A percentile compares a stretch with the other conserved stretches of the same genome.
These are phyloP conservation scores for Kazachstania psychrophila DNA, from an alignment of 805 yeast genomes.

Conservation along the genomic window DNA sequence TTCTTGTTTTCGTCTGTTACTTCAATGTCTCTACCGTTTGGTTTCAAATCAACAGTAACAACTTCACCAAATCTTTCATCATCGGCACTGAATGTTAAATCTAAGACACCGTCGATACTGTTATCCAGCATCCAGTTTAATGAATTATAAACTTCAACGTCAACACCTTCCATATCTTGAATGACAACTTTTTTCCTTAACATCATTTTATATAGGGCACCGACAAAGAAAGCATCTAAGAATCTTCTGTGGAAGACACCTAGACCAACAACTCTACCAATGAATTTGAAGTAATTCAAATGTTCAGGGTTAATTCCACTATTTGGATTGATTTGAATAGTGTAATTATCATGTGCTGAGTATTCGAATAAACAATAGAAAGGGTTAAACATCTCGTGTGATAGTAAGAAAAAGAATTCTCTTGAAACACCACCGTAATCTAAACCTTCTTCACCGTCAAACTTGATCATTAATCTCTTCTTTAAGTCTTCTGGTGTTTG, in stretches of 20 bases:
- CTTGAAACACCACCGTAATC: conserved; percentile 99
- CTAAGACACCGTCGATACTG: conserved; percentile 81
- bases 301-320: conserved; percentile 97
- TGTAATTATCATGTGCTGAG: conserved; percentile 95
- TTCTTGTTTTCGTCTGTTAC: conserved; percentile 92
- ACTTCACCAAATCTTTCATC: conserved; percentile 95
- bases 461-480: conserved; percentile 94
- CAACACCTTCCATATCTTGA: conserved; percentile 98
- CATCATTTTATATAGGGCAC: conserved; percentile 97
- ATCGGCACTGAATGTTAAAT: conserved; percentile 77
- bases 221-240: conserved; percentile 95
- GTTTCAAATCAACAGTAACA: conserved; percentile 81
- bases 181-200: conserved; percentile 86
- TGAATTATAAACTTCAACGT: conserved; percentile 91
- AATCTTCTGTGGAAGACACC: conserved; percentile 98
- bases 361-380: conserved; percentile 95
- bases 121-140: conserved; percentile 93
- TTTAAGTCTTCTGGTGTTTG: conserved; percentile 97
- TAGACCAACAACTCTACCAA: conserved; percentile 95
- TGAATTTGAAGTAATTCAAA: conserved; percentile 92
- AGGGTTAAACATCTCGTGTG: conserved; percentile 98
- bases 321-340: conserved; percentile 95
- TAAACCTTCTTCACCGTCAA: conserved; percentile 98
- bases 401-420: conserved; percentile 90
- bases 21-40: conserved; percentile 78